Conservation (phyloP, 2,329 filamentous ascomycete genomes). For the Zymoseptoria tritici region DNA sequence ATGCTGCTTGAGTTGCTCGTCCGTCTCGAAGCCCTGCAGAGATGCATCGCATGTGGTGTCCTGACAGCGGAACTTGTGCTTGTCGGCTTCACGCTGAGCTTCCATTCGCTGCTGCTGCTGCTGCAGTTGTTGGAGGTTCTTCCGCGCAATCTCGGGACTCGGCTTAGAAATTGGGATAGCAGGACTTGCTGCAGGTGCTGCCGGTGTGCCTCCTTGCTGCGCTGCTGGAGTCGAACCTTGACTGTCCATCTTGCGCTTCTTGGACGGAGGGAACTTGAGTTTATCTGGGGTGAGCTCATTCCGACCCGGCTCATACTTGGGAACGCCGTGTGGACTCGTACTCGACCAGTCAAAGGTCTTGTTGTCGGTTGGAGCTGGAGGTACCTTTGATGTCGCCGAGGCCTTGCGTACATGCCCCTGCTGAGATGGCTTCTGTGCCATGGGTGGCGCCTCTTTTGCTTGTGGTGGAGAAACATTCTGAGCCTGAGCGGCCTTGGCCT, state of each 20-base stretch:
- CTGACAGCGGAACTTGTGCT: slow-evolving; percentile 48
- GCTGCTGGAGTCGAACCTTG: slow-evolving; percentile 35
- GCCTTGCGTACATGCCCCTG: slow-evolving; percentile 20
- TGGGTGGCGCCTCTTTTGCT: neutral
- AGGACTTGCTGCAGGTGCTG: slow-evolving; percentile 33
- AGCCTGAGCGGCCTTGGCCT: slow-evolving; percentile 1
- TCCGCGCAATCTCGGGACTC: slow-evolving; percentile 42
- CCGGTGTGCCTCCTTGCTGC: slow-evolving; percentile 28
- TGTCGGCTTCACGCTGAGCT: slow-evolving; percentile 35
- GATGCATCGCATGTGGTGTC: slow-evolving; percentile 45
- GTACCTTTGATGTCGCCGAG: slow-evolving; percentile 21
- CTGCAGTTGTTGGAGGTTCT: slow-evolving; percentile 27
- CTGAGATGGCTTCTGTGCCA: slow-evolving; percentile 17
- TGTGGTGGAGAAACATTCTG: neutral
- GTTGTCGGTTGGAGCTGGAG: slow-evolving; percentile 29
- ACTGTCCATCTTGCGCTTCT: slow-evolving; percentile 47
- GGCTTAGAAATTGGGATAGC: slow-evolving; percentile 29
- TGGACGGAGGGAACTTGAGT: slow-evolving; percentile 50
- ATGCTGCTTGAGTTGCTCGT: slow-evolving; percentile 44
- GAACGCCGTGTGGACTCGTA: slow-evolving; percentile 46
- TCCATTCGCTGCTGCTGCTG: slow-evolving; percentile 33
- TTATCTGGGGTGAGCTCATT: slow-evolving; percentile 49
- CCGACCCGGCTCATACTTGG: slow-evolving; percentile 45
- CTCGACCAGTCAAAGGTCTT: slow-evolving; percentile 28
- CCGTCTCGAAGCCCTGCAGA: slow-evolving; percentile 47